Base-by-base conservation (phyloP, 371 early-diverging fungal genomes). In the Rhizomucor miehei region DNA sequence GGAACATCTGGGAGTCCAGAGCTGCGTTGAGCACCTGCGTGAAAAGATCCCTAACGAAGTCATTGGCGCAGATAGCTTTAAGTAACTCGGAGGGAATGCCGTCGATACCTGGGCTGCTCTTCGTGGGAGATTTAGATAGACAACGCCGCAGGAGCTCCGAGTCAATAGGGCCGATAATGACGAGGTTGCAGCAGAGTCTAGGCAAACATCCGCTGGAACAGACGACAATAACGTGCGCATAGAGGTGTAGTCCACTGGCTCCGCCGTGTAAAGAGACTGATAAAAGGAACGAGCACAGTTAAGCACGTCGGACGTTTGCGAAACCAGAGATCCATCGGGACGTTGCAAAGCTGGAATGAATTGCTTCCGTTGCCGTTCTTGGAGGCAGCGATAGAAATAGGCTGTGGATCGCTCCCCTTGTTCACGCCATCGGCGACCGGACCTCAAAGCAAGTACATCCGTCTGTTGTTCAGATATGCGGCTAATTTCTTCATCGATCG, bases 341-440 rank as follows among this genome's bases (percentile, higher is more conserved):
- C 38, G 1, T 11, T 21, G 36, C 1, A 71, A n/a, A 0, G 57
- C 24, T 3, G 52, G 41, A 13, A 67, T 62, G 0, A 52, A 47
- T 36, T 57, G 59, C 14, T 52, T 38, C 8, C 38, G 0, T 8
- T 51, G 45, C 0, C 67, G 53, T 10, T 44, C 9, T 39, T 49
- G 36, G 19, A 68, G 49, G 1, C 37, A 46, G 0, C 54, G 34
- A 40, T 56, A 68, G 47, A 73, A 73, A 41, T 67, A 66, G 10
- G 51, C 37, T 34, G 55, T 65, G 39, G 54, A 59, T 1, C 57
- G 44, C 48, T 73, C 73, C 0, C 73, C 67, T 24, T 63, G n/a
- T 48, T 65, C 73, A 4, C 51, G 38, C 51, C 57, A 57, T 1
- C 57, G 52, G 0, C 9, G 24, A 0, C 51, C 57, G 6, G 51